Conservation (phyloP, 495 filamentous ascomycete genomes). For the Corynascus novoguineensis region DNA sequence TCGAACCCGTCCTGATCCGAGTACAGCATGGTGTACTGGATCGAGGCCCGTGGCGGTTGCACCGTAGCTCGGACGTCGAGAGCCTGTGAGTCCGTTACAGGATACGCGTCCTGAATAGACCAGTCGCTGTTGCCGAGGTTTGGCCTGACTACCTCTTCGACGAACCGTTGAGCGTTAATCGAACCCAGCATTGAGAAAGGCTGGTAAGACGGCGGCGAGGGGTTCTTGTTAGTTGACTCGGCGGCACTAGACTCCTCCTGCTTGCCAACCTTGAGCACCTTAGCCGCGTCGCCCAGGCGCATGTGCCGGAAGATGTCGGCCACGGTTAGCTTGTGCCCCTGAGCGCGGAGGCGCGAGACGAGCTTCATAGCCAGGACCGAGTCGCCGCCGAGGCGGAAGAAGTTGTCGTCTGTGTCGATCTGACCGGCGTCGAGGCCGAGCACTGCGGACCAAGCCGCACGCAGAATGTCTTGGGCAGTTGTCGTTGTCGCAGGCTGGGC, state of each 20-base stretch:
- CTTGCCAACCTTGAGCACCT: constrained; percentile 15
- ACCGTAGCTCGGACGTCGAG: constrained; percentile 58
- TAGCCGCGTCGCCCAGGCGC: constrained; percentile 17
- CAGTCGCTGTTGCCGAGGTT: constrained; percentile 13
- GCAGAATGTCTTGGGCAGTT: constrained; percentile 22
- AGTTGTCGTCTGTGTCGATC: constrained; percentile 48
- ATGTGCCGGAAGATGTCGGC: constrained; percentile 19
- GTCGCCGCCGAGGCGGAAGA: constrained; percentile 58
- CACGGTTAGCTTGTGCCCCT: constrained; percentile 15
- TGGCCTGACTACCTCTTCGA: constrained; percentile 10
- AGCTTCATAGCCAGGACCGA: constrained; percentile 62
- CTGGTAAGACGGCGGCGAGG: background rate
- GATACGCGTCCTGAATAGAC: constrained; percentile 19
- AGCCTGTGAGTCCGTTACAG: constrained; percentile 41
- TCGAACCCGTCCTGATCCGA: constrained; percentile 27
- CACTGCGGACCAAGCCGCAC: constrained; percentile 19
- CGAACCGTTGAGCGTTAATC: background rate
- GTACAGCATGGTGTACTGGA: constrained; percentile 39
- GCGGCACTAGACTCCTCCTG: background rate
- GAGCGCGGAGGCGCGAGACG: constrained; percentile 29
- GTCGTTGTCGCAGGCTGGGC: background rate
- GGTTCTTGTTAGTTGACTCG: background rate
- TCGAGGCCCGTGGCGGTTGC: constrained; percentile 43
- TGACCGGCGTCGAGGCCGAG: constrained; percentile 8
- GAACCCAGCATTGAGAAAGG: constrained; percentile 16